Evolutionary conservation across 352 stramenopile genomes (phyloP).

Genomic region (Globisporangium barbulae): DNA sequence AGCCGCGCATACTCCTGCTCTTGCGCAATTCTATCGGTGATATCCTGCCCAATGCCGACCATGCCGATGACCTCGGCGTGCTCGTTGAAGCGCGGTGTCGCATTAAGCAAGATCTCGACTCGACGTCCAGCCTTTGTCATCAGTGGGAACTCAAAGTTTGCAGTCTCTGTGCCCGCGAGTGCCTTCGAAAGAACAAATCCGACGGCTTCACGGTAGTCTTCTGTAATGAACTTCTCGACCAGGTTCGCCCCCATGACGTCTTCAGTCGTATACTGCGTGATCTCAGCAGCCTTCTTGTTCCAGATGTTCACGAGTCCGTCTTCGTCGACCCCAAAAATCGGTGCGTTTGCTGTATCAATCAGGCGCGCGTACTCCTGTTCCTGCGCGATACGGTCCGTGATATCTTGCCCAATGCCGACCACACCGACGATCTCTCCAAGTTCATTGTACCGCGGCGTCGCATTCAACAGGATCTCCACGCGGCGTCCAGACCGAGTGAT

Average conservation of each 20-base stretch:
- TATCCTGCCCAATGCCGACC: constrained; percentile 87
- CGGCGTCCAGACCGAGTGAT: constrained; percentile 72
- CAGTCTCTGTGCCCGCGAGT: constrained; percentile 53
- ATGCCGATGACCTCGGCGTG: constrained; percentile 79
- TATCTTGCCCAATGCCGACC: constrained; percentile 84
- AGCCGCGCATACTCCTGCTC: constrained; percentile 58
- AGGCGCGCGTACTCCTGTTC: constrained; percentile 86
- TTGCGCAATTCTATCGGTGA: constrained; percentile 70
- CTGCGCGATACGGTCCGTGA: constrained; percentile 87
- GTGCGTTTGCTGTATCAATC: constrained; percentile 89
- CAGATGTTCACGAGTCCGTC: constrained; percentile 86
- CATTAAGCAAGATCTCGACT: constrained; percentile 74
- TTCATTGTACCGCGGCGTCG: constrained; percentile 73
- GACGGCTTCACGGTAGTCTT: constrained; percentile 69
- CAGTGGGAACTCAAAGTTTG: constrained; percentile 86
- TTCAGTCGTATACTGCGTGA: constrained; percentile 86
- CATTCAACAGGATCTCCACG: constrained; percentile 80
- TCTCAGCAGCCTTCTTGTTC: constrained; percentile 90
- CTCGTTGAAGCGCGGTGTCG: constrained; percentile 65
- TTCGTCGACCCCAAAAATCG: constrained; percentile 87
- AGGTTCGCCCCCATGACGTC: constrained; percentile 89
- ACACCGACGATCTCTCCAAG: constrained; percentile 72
- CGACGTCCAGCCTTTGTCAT: constrained; percentile 77
- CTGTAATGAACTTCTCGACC: constrained; percentile 89
- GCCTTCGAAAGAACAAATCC: constrained; percentile 57